Conservation (phyloP, 495 filamentous ascomycete genomes). For the Penicillium cosmopolitanum region DNA sequence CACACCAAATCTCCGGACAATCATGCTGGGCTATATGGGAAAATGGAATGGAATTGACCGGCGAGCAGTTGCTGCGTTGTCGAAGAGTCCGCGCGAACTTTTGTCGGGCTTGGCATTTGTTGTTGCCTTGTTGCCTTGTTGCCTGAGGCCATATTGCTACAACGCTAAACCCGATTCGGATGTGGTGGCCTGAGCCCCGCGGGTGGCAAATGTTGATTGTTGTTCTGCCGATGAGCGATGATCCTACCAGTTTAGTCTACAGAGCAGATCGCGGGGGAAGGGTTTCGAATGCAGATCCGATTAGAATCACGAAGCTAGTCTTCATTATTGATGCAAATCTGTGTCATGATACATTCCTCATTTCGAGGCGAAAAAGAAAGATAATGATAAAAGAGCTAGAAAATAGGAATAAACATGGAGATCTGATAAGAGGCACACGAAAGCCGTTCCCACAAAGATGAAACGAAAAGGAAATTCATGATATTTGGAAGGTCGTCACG, state of each 20-base stretch:
- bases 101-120: constrained; percentile 45
- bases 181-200: constrained; percentile 9
- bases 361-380: constrained; percentile 1
- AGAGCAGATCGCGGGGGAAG: not conserved
- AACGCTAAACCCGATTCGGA: constrained; percentile 14
- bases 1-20: constrained; percentile 47
- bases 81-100: constrained; percentile 45
- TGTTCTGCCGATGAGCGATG: not conserved
- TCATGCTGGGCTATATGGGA: constrained; percentile 36
- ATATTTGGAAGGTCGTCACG: constrained; percentile 24
- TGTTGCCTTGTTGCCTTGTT: constrained; percentile 7
- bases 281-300: constrained; percentile 8
- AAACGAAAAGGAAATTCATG: constrained; percentile 32
- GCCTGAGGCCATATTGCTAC: constrained; percentile 4
- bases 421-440: constrained; percentile 20
- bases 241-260: not conserved
- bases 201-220: constrained; percentile 12
- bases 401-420: not conserved
- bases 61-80: constrained; percentile 21
- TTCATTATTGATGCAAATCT: constrained; percentile 26
- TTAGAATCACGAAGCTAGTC: constrained; percentile 7
- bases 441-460: constrained; percentile 19
- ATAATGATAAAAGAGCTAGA: constrained; percentile 13
- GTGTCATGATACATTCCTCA: constrained; percentile 22
- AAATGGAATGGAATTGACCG: constrained; percentile 16